These are phyloP conservation scores for Fusarium scirpi DNA, from an alignment of 2,329 filamentous ascomycete species.

Conservation along the genomic window DNA sequence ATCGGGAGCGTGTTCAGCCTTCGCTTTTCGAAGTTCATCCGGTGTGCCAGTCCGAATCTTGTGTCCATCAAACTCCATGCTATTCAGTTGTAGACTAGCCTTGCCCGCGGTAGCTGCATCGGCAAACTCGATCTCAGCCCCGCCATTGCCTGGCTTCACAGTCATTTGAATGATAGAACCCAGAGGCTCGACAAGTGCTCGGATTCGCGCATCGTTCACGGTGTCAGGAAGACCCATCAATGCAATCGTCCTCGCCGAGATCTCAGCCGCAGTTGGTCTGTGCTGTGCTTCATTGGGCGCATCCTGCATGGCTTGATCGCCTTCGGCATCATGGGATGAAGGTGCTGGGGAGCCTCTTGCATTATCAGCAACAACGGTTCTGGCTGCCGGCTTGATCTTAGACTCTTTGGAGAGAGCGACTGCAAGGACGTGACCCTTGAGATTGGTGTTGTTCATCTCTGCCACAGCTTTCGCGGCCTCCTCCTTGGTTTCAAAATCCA, in stretches of 20 bases:
- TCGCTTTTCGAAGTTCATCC: conserved; percentile 66
- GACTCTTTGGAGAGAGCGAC: conserved; percentile 71
- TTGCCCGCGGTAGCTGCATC: conserved; percentile 78
- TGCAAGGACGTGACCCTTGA: conserved; percentile 74
- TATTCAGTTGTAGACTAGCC: conserved; percentile 71
- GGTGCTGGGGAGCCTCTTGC: conserved; percentile 53
- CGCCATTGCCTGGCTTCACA: conserved; percentile 83
- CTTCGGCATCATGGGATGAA: conserved; percentile 52
- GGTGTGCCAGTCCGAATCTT: conserved; percentile 67
- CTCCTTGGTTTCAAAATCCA: conserved; percentile 79
- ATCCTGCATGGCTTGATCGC: conserved; percentile 56
- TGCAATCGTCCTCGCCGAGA: conserved; percentile 77
- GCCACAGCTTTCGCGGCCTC: conserved; percentile 74
- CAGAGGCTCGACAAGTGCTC: conserved; percentile 75
- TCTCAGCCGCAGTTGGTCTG: conserved; percentile 60
- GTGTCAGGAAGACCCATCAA: conserved; percentile 92
- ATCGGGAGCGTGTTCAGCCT: conserved; percentile 54
- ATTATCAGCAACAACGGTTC: conserved; percentile 52
- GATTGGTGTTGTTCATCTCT: conserved; percentile 76
- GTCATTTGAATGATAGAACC: conserved; percentile 81
- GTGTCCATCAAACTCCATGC: conserved; percentile 65
- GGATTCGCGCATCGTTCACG: conserved; percentile 87
- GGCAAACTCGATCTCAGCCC: conserved; percentile 86
- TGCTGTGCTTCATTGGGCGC: conserved; percentile 25
- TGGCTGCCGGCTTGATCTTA: conserved; percentile 68